Conservation (phyloP, 345 rosid genomes). For the Noccaea caerulescens region DNA sequence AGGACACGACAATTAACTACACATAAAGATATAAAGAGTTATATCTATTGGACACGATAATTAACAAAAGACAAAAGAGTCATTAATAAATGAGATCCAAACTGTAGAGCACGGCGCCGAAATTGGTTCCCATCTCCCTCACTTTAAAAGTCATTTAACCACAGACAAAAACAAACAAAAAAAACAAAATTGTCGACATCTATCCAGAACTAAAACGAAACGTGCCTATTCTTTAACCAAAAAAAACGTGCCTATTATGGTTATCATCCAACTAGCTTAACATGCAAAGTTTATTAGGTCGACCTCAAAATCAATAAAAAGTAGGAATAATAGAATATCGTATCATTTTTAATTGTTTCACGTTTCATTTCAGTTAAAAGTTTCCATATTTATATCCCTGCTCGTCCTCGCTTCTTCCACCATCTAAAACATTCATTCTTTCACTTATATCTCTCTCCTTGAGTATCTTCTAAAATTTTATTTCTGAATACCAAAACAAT, state of each 20-base stretch:
- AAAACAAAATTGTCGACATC: constrained; percentile 18
- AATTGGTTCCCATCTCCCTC: constrained; percentile 30
- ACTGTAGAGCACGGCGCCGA: constrained; percentile 43
- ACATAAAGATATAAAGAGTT: too few relatives aligned
- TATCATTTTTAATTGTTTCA: constrained; percentile 15
- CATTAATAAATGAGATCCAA: constrained; percentile 30
- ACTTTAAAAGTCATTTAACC: constrained; percentile 25
- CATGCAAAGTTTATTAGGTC: constrained; percentile 25
- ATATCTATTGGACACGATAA: too few relatives aligned
- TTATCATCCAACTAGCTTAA: constrained; percentile 32
- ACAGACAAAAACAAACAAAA: background rate
- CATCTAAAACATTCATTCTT: constrained; percentile 24
- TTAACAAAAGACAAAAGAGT: too few relatives aligned
- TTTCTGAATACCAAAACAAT: background rate
- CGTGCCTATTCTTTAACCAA: constrained; percentile 13
- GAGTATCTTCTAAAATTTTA: background rate
- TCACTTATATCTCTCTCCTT: background rate
- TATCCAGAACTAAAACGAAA: constrained; percentile 17
- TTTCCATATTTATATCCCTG: constrained; percentile 25
- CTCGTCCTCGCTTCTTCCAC: constrained; percentile 13
- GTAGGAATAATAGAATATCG: constrained; percentile 11
- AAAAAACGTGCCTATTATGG: constrained; percentile 32
- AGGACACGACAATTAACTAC: too few relatives aligned
- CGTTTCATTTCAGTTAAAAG: constrained; percentile 6
- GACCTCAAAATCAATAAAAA: constrained; percentile 10